Percentiles rank a stretch among this genome's conserved stretches.
These are phyloP conservation scores for Penicillium sp. DNA, from an alignment of 2,329 filamentous ascomycete species.

Conservation along the genomic window DNA sequence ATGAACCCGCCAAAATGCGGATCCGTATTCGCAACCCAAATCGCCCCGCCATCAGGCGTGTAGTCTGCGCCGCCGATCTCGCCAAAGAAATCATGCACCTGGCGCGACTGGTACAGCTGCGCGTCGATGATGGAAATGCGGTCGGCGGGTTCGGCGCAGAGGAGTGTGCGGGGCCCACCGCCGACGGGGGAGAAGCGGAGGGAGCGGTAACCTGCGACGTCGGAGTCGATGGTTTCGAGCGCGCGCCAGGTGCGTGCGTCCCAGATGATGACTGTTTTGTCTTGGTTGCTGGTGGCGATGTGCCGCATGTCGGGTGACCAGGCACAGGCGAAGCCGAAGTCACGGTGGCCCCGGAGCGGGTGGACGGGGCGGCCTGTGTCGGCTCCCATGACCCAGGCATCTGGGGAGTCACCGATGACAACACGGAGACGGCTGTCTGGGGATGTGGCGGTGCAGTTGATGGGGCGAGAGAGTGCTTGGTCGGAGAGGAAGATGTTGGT, in stretches of 20 bases:
- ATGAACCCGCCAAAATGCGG: conserved; percentile 47
- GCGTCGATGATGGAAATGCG: conserved; percentile 49
- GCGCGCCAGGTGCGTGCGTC: conserved; percentile 46
- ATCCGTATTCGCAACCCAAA: conserved; percentile 50
- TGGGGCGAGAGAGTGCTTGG: conserved; percentile 41
- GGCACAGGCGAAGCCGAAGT: conserved; percentile 50
- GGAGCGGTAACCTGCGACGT: conserved; percentile 48
- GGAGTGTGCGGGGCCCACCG: conserved; percentile 44
- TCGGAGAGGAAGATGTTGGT: conserved; percentile 45
- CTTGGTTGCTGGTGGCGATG: conserved; percentile 50
- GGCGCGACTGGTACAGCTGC: conserved; percentile 43
- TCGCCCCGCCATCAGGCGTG: conserved; percentile 41
- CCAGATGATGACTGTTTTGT: conserved; percentile 50
- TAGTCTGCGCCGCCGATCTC: conserved; percentile 48
- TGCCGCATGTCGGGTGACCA: conserved; percentile 52
- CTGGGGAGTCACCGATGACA: conserved; percentile 46
- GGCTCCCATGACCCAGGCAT: conserved; percentile 46
- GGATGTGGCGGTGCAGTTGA: conserved; percentile 50
- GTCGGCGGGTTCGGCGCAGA: conserved; percentile 48
- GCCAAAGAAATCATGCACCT: conserved; percentile 50
- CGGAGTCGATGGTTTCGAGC: conserved; percentile 44
- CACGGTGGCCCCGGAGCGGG: conserved; percentile 42
- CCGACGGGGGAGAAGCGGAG: conserved; percentile 48
- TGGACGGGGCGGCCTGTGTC: conserved; percentile 45
- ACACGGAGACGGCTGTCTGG: conserved; percentile 47